Conservation (phyloP, 768 basidiomycete genomes). For the Suillus subalutaceus region DNA sequence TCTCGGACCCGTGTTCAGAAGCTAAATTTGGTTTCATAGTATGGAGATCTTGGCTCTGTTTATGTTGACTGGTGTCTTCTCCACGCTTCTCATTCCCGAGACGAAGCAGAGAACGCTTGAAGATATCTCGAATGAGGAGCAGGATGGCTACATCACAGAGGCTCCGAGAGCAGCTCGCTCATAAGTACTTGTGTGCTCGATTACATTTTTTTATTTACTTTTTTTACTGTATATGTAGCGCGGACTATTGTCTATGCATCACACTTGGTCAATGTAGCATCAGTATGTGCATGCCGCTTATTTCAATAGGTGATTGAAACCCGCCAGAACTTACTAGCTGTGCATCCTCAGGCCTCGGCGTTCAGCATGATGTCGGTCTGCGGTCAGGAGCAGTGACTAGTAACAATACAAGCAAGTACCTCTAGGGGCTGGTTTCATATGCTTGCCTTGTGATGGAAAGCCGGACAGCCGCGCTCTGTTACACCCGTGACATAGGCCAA, state of each 20-base stretch:
- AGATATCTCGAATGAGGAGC: constrained; percentile 73
- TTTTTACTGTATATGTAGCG: neutral
- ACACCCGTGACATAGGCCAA: no score
- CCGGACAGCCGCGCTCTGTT: no score
- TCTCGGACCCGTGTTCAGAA: constrained; percentile 5
- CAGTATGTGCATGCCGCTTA: neutral
- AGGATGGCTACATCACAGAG: constrained; percentile 54
- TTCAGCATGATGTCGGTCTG: neutral
- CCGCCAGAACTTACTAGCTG: neutral
- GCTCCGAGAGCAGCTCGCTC: neutral
- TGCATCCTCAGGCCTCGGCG: neutral
- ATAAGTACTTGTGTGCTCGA: neutral
- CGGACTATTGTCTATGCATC: neutral
- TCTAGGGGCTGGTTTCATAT: no score
- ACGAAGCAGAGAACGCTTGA: constrained; percentile 70
- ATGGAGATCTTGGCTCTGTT: constrained; percentile 83
- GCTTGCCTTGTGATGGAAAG: no score
- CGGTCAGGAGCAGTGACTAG: no score
- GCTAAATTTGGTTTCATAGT: constrained; percentile 34
- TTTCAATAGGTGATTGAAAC: neutral
- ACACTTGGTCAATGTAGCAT: neutral
- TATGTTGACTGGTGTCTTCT: constrained; percentile 85
- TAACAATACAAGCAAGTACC: no score
- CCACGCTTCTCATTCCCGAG: constrained; percentile 80
- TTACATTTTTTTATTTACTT: neutral